Percentiles rank a stretch among this genome's conserved stretches.
phyloP scores from a whole-genome alignment of 441 rosid genomes.

The Syzygium malaccense region DNA sequence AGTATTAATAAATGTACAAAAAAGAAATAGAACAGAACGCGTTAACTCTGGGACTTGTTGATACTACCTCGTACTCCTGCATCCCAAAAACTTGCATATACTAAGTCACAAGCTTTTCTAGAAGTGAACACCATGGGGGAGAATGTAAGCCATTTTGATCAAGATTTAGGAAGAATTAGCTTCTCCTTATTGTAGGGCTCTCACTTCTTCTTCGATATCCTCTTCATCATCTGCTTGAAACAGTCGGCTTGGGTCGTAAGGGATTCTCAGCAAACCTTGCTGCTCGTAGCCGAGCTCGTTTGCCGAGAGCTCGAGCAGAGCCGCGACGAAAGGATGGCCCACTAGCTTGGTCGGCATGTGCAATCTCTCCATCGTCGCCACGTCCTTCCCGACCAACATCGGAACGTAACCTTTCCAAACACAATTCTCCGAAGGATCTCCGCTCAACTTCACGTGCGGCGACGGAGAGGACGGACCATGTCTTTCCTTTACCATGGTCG shows the following conservation, averaged over 20 bases:
- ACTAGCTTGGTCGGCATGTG: constrained; percentile 14
- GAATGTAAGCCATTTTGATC: neutral
- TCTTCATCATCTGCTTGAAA: constrained; percentile 5
- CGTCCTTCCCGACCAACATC: constrained; percentile 11
- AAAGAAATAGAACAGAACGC: too few relatives aligned
- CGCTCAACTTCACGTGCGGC: neutral
- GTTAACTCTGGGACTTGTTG: too few relatives aligned
- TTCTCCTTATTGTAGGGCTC: neutral
- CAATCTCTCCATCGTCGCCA: neutral
- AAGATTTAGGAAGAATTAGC: neutral
- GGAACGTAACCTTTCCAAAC: constrained; percentile 15
- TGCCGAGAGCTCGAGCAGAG: constrained; percentile 12
- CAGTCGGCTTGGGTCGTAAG: constrained; percentile 1
- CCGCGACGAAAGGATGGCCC: constrained; percentile 2
- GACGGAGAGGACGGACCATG: neutral
- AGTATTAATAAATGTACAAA: too few relatives aligned
- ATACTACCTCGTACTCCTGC: too few relatives aligned
- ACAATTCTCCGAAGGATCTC: neutral
- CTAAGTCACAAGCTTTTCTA: neutral
- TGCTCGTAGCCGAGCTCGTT: constrained; percentile 12
- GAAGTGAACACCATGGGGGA: neutral
- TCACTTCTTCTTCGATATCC: neutral
- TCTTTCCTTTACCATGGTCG: neutral
- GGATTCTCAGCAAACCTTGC: constrained; percentile 14
- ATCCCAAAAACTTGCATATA: too few relatives aligned